Evolutionary conservation across 257 asterid species (phyloP), one percentile per base, ranked within the genome.

Genomic region (Solanum piurae): DNA sequence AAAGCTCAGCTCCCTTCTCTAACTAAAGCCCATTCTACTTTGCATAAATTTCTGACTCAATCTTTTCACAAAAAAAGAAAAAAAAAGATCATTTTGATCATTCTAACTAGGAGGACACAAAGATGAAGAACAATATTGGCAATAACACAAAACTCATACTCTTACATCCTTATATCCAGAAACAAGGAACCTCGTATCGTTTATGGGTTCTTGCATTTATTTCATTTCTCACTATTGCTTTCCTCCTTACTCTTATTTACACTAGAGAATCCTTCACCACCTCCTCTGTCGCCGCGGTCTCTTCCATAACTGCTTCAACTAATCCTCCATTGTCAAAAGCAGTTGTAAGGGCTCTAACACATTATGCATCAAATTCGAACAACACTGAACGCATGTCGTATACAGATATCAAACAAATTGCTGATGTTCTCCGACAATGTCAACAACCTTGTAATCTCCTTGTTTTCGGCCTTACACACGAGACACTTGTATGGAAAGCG

Each of bases 141-240:
- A 93, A 79, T 71, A 92, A 90, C 89, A 95, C 98, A 1, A 94
- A 94, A 89, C 94, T 97, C 20, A 97, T 97, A 46, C 98, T 97
- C 58, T 95, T 97, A 62, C 99, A 97, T 44, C 99, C 99, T 6
- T 97, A 94, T 91, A 93, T 97, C 86, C 99, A 97, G 38, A 97
- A 97, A 86, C 98, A 97, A 29, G 98, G 98, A 9, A 91, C 93
- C 87, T 95, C 98, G 34, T 93, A 92, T 29, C 92, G 96, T 1
- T 75, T 97, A 76, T 95, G 97, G 98, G 94, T 95, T 88, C 95
- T 97, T 27, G 95, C 94, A 8, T 84, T 93, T 86, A 83, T 94
- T 74, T 97, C 99, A 62, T 89, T 94, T 52, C 92, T 95, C 90
- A 95, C 98, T 11, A 86, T 97, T 3, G 96, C 97, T 2, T 93